Evolutionary conservation across 768 basidiomycete genomes (phyloP).

Genomic region (Termitomyces eurrhizus): DNA sequence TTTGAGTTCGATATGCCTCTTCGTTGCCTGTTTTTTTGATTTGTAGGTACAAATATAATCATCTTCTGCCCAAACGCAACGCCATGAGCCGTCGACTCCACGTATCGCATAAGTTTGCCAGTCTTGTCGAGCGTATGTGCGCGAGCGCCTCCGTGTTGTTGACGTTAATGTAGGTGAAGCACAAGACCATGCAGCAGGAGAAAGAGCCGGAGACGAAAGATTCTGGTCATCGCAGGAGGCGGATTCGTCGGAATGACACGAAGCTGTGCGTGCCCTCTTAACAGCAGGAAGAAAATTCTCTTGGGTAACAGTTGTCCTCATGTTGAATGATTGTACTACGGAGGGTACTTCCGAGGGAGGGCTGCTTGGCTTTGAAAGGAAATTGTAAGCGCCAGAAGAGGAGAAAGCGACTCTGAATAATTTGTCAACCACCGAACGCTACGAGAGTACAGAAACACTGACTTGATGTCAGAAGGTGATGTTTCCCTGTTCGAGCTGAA

Average conservation of each 20-base stretch:
- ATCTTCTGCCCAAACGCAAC: constrained; percentile 12
- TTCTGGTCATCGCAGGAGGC: background rate
- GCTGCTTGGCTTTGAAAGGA: background rate
- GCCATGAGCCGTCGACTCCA: constrained; percentile 7
- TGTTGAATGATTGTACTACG: background rate
- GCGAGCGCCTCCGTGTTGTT: background rate
- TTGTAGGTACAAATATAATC: constrained; percentile 12
- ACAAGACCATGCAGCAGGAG: background rate
- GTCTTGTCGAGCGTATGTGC: background rate
- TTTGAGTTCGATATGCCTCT: constrained; percentile 21
- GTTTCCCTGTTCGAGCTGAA: background rate
- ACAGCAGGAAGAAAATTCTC: background rate
- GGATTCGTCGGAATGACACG: background rate
- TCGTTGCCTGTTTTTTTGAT: constrained; percentile 21
- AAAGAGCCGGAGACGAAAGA: background rate
- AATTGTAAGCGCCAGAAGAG: background rate
- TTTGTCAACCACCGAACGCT: background rate
- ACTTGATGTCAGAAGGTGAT: constrained; percentile 3
- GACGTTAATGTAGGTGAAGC: background rate
- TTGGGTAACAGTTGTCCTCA: background rate
- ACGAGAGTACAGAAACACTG: background rate
- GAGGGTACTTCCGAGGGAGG: background rate
- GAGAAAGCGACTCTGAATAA: background rate
- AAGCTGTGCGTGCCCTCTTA: constrained; percentile 3
- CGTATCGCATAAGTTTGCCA: constrained; percentile 13